Evolutionary conservation across 225 moss, liverwort and hornwort species (phyloP).

Genomic region (Climacium dendroides): DNA sequence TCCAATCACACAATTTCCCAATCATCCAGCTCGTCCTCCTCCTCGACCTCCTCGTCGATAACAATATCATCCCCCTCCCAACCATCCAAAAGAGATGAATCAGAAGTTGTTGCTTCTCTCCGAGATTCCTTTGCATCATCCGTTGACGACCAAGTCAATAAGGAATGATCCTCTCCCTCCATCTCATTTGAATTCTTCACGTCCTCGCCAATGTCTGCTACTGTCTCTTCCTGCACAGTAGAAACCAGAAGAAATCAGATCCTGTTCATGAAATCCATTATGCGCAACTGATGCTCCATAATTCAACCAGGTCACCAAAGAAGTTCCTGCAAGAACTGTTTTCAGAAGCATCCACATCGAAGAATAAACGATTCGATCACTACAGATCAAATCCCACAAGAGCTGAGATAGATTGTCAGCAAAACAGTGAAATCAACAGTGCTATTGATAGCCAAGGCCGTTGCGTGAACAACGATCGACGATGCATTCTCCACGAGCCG

Average conservation of each 20-base stretch:
- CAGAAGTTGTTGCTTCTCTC: background rate
- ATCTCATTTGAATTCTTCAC: slow-evolving; percentile 26
- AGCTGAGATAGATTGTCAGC: background rate
- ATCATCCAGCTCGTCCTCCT: slow-evolving; percentile 30
- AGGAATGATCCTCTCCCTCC: slow-evolving; percentile 14
- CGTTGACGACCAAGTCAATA: slow-evolving; percentile 6
- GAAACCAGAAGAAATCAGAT: background rate
- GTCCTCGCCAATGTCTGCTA: slow-evolving; percentile 2
- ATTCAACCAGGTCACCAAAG: background rate
- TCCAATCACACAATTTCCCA: slow-evolving; percentile 45
- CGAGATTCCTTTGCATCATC: slow-evolving; percentile 24
- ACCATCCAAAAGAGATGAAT: slow-evolving; percentile 44
- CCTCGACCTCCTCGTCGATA: slow-evolving; percentile 33
- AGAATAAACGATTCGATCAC: background rate
- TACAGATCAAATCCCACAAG: background rate
- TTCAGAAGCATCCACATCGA: background rate
- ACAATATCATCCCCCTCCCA: slow-evolving; percentile 53
- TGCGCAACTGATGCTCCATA: background rate
- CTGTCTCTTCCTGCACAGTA: background rate
- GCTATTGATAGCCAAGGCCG: background rate
- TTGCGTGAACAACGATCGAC: background rate
- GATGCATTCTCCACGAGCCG: background rate
- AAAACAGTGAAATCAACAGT: background rate
- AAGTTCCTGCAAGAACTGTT: background rate
- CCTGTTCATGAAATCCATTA: background rate